phyloP scores from a whole-genome alignment of 2,329 filamentous ascomycete species.

The Paraphaeosphaeria sporulosa region DNA sequence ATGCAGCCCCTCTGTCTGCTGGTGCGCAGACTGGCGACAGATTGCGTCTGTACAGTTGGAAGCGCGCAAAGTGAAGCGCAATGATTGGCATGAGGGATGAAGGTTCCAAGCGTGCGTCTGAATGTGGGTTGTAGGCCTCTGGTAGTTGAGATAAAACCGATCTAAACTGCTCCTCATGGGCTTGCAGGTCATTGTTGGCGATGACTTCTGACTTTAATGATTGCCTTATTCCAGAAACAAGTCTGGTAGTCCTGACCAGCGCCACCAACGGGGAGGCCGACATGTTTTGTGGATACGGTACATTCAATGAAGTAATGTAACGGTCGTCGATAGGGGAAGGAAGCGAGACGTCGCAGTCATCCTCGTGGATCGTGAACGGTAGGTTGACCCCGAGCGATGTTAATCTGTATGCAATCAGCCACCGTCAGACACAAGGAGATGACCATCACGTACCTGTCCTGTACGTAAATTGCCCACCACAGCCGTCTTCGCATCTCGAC shows the following conservation, averaged over 20 bases:
- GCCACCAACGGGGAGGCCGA: slow-evolving; percentile 73
- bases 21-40: slow-evolving; percentile 74
- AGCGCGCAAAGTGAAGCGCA: slow-evolving; percentile 81
- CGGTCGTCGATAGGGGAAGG: slow-evolving; percentile 84
- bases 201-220: slow-evolving; percentile 71
- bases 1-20: slow-evolving; percentile 72
- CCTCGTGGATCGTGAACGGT: slow-evolving; percentile 83
- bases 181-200: slow-evolving; percentile 71
- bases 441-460: slow-evolving; percentile 71
- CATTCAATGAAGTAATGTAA: slow-evolving; percentile 66
- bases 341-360: slow-evolving; percentile 84
- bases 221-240: slow-evolving; percentile 76
- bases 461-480: slow-evolving; percentile 94
- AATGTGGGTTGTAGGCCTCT: slow-evolving; percentile 72
- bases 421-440: not conserved
- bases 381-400: slow-evolving; percentile 81
- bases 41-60: slow-evolving; percentile 89
- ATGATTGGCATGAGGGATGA: slow-evolving; percentile 77
- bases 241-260: slow-evolving; percentile 81
- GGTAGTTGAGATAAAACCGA: slow-evolving; percentile 80
- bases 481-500: slow-evolving; percentile 84
- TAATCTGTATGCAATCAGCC: slow-evolving; percentile 59
- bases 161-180: slow-evolving; percentile 81
- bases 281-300: slow-evolving; percentile 48
- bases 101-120: slow-evolving; percentile 73